These are phyloP conservation scores for Globisporangium ultimum DNA, from an alignment of 352 stramenopile species.

Conservation along the genomic window DNA sequence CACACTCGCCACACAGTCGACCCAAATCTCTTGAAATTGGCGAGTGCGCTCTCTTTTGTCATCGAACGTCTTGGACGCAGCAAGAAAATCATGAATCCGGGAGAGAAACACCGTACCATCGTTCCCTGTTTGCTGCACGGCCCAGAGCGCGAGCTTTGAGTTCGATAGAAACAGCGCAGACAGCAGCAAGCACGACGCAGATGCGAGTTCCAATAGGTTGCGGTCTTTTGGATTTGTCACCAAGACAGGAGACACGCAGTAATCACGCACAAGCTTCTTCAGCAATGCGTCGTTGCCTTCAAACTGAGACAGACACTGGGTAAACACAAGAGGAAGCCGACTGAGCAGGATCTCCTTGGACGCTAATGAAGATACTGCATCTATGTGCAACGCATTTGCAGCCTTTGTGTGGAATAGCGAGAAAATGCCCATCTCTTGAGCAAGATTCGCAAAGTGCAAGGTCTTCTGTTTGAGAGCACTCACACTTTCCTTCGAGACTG, in stretches of 20 bases:
- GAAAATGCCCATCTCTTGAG: conserved; percentile 76
- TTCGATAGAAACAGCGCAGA: conserved; percentile 82
- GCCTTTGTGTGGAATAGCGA: conserved; percentile 61
- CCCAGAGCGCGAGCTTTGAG: conserved; percentile 75
- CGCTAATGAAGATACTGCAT: conserved; percentile 11
- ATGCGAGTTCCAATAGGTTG: conserved; percentile 43
- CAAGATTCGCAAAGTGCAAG: conserved; percentile 46
- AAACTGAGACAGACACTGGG: conserved; percentile 77
- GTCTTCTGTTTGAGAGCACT: conserved; percentile 24
- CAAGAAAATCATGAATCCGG: conserved; percentile 55
- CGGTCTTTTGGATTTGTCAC: conserved; percentile 36
- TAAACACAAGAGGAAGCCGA: conserved; percentile 78
- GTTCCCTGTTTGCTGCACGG: conserved; percentile 60
- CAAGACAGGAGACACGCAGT: conserved; percentile 66
- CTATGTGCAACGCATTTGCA: conserved; percentile 39
- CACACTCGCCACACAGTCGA: conserved; percentile 76
- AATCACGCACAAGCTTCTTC: conserved; percentile 65
- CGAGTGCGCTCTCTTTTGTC: conserved; percentile 42
- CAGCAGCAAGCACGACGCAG: conserved; percentile 64
- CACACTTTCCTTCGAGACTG: conserved; percentile 14
- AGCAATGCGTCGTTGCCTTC: conserved; percentile 60
- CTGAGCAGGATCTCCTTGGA: conserved; percentile 55
- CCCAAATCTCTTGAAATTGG: conserved; percentile 74
- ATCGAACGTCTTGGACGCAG: conserved; percentile 42
- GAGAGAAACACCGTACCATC: conserved; percentile 55